These are phyloP conservation scores for Omphalea diandra DNA, from an alignment of 441 rosid species.

Conservation along the genomic window DNA sequence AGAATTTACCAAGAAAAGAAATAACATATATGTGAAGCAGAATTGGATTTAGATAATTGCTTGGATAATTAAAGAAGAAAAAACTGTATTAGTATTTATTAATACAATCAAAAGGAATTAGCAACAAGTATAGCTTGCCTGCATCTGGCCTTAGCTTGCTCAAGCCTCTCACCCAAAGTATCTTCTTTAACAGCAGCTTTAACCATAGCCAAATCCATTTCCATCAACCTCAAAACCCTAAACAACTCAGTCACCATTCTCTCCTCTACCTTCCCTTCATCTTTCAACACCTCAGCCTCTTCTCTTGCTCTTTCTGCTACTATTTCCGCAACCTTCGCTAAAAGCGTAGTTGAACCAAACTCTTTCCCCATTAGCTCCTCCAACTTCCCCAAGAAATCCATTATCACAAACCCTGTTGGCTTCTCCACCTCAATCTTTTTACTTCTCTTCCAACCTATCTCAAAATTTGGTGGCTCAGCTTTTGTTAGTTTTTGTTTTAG, in stretches of 20 bases:
- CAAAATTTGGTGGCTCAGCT: constrained; percentile 71
- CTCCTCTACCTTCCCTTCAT: constrained; percentile 79
- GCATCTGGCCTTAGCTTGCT: constrained; percentile 84
- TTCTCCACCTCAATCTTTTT: constrained; percentile 62
- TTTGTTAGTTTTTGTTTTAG: constrained; percentile 38
- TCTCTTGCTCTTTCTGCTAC: constrained; percentile 88
- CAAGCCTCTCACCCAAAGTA: constrained; percentile 68
- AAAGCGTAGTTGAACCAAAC: constrained; percentile 75
- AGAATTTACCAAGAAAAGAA: too few species aligned
- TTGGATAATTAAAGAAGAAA: background rate
- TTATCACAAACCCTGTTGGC: constrained; percentile 73
- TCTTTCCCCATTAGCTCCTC: constrained; percentile 69
- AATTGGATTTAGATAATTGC: too few species aligned
- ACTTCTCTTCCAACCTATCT: constrained; percentile 86
- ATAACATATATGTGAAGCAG: too few species aligned
- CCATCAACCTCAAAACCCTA: constrained; percentile 88
- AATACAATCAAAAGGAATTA: constrained; percentile 48
- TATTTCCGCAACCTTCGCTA: constrained; percentile 75
- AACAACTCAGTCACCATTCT: constrained; percentile 82
- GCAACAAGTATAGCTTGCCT: constrained; percentile 95
- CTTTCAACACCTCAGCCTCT: constrained; percentile 80
- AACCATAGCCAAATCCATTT: constrained; percentile 97
- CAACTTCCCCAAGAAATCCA: constrained; percentile 79
- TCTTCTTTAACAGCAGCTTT: constrained; percentile 84
- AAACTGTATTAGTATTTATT: background rate